A percentile compares a stretch with the other conserved stretches of the same genome.
phyloP scores from a whole-genome alignment of 495 filamentous ascomycete genomes.

The Clohesyomyces aquaticus region DNA sequence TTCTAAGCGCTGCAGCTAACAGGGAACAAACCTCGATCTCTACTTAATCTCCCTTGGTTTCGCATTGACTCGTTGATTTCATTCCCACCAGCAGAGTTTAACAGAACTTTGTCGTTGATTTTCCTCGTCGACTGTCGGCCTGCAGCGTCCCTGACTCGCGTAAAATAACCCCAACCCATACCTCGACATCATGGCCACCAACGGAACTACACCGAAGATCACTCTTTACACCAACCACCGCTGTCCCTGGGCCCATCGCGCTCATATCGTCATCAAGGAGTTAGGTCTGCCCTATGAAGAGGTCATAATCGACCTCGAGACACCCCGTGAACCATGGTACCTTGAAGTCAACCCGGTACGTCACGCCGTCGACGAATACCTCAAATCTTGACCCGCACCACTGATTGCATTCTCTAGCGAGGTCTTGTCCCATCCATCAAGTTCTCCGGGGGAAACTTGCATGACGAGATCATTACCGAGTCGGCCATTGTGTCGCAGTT shows the following conservation, averaged over 20 bases:
- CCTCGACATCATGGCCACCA: conserved; percentile 18
- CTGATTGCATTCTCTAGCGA: conserved; percentile 50
- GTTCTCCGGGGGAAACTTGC: conserved; percentile 60
- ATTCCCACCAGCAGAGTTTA: background rate
- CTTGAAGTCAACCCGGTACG: conserved; percentile 77
- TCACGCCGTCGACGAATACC: background rate
- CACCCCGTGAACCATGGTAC: conserved; percentile 80
- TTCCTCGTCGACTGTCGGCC: no score
- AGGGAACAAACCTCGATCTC: background rate
- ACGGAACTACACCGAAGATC: conserved; percentile 48
- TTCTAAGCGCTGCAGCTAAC: conserved; percentile 2
- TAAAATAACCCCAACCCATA: background rate
- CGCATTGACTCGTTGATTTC: no score
- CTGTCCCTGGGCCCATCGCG: conserved; percentile 85
- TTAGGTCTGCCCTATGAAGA: conserved; percentile 75
- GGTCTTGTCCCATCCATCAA: conserved; percentile 77
- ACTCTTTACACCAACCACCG: conserved; percentile 73
- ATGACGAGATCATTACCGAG: conserved; percentile 69
- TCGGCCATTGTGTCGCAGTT: conserved; percentile 75
- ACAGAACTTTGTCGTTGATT: no score
- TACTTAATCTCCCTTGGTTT: no score
- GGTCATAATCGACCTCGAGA: conserved; percentile 74
- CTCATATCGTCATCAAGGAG: conserved; percentile 75
- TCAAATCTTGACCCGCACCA: background rate
- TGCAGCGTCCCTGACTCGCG: conserved; percentile 24